phyloP scores from a whole-genome alignment of 2,329 filamentous ascomycete species.

The Neophaeococcomyces aloes region DNA sequence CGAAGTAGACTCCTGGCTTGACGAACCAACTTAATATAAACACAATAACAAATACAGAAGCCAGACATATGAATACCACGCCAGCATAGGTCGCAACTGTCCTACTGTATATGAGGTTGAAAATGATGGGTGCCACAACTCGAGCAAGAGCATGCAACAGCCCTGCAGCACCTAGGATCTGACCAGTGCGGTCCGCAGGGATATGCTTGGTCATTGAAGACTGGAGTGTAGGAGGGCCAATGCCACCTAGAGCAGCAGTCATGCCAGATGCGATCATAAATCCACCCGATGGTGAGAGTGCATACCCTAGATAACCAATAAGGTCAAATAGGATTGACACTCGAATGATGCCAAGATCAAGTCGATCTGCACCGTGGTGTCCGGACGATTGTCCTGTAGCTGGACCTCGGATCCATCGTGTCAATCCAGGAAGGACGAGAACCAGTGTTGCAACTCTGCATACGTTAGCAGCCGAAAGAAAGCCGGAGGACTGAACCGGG shows the following conservation, averaged over 20 bases:
- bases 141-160: constrained; percentile 72
- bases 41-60: constrained; percentile 54
- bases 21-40: constrained; percentile 61
- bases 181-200: constrained; percentile 66
- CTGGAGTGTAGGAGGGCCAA: constrained; percentile 76
- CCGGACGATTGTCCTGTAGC: constrained; percentile 26
- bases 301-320: constrained; percentile 64
- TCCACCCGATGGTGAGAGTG: constrained; percentile 49
- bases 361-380: constrained; percentile 60
- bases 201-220: constrained; percentile 84
- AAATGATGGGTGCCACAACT: constrained; percentile 67
- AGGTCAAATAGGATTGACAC: constrained; percentile 65
- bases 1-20: constrained; percentile 36
- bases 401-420: constrained; percentile 57
- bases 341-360: constrained; percentile 71
- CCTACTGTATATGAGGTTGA: constrained; percentile 73
- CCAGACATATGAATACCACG: constrained; percentile 69
- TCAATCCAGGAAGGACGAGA: constrained; percentile 62
- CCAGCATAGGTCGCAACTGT: constrained; percentile 72
- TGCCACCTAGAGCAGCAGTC: constrained; percentile 66
- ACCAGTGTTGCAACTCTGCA: constrained; percentile 67
- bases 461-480: constrained; percentile 68
- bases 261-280: constrained; percentile 64
- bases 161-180: constrained; percentile 79
- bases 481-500: constrained; percentile 67